A percentile compares a stretch with the other conserved stretches of the same genome.
phyloP scores from a whole-genome alignment of 495 filamentous ascomycete genomes.

The Lophium mytilinum region DNA sequence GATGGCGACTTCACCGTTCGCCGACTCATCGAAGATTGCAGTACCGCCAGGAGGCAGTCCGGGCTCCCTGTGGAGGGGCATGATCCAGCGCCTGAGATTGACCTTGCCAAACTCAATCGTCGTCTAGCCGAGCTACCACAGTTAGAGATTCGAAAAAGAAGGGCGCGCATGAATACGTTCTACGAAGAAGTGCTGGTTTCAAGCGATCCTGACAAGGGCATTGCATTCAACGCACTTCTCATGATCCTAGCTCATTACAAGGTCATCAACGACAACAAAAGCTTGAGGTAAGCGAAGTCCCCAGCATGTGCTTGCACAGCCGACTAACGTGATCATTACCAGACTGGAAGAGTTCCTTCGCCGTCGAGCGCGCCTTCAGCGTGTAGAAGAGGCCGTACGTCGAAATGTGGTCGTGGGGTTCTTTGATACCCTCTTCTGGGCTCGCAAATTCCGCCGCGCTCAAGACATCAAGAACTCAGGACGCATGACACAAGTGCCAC shows the following conservation, averaged over 20 bases:
- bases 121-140: constrained; percentile 72
- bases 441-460: constrained; percentile 66
- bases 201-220: constrained; percentile 75
- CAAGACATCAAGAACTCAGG: constrained; percentile 58
- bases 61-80: constrained; percentile 46
- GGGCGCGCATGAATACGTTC: constrained; percentile 78
- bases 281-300: constrained; percentile 52
- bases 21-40: constrained; percentile 74
- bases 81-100: constrained; percentile 39
- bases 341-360: constrained; percentile 91
- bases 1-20: constrained; percentile 78
- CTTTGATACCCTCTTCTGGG: constrained; percentile 92
- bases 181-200: constrained; percentile 96
- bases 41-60: constrained; percentile 38
- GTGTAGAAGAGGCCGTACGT: constrained; percentile 92
- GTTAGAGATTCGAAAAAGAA: constrained; percentile 58
- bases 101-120: constrained; percentile 65
- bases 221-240: constrained; percentile 86
- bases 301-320: background rate
- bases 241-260: constrained; percentile 99
- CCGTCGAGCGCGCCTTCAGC: constrained; percentile 79
- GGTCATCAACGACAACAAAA: constrained; percentile 96
- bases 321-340: constrained; percentile 10
- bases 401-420: constrained; percentile 85
- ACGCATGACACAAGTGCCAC: constrained; percentile 68